Conservation (phyloP, 75 land plant species). For the Sequoia sempervirens region DNA sequence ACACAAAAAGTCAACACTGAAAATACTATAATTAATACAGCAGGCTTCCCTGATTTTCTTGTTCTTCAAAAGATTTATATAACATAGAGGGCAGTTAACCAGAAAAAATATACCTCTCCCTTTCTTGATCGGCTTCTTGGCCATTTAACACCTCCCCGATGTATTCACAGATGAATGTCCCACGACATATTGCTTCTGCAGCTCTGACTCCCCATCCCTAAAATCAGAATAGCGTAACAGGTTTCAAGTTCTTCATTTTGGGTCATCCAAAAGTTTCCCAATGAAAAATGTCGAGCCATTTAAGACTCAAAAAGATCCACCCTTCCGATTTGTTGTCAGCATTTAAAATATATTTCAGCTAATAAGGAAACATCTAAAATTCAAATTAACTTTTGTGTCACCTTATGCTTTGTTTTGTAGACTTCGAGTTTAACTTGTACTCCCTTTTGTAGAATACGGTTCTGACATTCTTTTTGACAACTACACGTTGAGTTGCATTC, state of each 20-base stretch:
- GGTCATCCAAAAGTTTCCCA: background rate
- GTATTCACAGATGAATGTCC: conserved; percentile 93
- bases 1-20: background rate
- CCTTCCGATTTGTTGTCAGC: background rate
- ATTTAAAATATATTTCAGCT: background rate
- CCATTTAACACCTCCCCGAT: conserved; percentile 90
- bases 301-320: background rate
- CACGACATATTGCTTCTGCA: conserved; percentile 73
- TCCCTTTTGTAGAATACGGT: conserved; percentile 91
- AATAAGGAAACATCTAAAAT: background rate
- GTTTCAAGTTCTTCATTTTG: background rate
- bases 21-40: background rate
- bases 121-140: conserved; percentile 64
- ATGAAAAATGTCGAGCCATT: background rate
- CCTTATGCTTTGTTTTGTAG: conserved; percentile 86
- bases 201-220: conserved; percentile 99
- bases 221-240: background rate
- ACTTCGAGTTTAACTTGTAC: conserved; percentile 83
- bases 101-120: conserved; percentile 53
- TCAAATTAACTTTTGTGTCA: conserved; percentile 11
- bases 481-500: conserved; percentile 89
- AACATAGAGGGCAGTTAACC: background rate
- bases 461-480: conserved; percentile 66
- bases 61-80: background rate
- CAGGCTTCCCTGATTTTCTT: background rate